phyloP scores from a whole-genome alignment of 2,329 filamentous ascomycete species.

The Furcasterigmium sp. region DNA sequence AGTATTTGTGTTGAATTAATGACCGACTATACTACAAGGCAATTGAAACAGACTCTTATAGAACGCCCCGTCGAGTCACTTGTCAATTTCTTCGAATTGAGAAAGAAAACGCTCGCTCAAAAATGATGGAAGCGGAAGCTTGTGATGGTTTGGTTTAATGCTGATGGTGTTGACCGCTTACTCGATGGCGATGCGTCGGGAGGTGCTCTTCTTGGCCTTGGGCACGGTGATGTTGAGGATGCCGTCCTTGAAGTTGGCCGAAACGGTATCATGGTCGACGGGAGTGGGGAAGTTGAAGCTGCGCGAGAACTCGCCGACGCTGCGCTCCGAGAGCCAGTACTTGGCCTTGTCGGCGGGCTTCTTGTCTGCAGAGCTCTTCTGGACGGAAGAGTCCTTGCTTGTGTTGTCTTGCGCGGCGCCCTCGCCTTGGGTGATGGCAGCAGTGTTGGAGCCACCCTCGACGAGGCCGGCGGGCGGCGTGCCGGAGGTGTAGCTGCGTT shows the following conservation, averaged over 20 bases:
- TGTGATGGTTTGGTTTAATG: too few relatives aligned
- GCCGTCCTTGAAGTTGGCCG: conserved; percentile 59
- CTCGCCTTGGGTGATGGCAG: conserved; percentile 32
- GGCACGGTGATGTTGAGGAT: conserved; percentile 43
- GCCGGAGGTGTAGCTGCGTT: conserved; percentile 56
- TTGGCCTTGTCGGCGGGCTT: conserved; percentile 33
- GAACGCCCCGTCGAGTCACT: too few relatives aligned
- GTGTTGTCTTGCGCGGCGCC: background rate
- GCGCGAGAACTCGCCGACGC: conserved; percentile 60
- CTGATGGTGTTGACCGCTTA: too few relatives aligned
- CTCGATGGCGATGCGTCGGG: background rate
- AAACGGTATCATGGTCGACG: conserved; percentile 57
- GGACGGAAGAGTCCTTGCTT: too few relatives aligned
- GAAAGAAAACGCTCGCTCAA: too few relatives aligned
- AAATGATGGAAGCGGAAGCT: too few relatives aligned
- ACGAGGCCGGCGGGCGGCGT: conserved; percentile 43
- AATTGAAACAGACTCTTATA: too few relatives aligned
- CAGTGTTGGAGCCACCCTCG: conserved; percentile 31
- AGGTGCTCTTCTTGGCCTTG: background rate
- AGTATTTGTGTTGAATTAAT: too few relatives aligned
- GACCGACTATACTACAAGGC: too few relatives aligned
- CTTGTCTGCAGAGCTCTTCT: background rate
- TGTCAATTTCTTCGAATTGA: too few relatives aligned
- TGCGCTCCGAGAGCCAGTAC: conserved; percentile 67
- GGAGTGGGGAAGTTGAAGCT: conserved; percentile 61